Evolutionary conservation across 1,139 yeast species (phyloP).

Genomic region (Sugiyamaella sp.): DNA sequence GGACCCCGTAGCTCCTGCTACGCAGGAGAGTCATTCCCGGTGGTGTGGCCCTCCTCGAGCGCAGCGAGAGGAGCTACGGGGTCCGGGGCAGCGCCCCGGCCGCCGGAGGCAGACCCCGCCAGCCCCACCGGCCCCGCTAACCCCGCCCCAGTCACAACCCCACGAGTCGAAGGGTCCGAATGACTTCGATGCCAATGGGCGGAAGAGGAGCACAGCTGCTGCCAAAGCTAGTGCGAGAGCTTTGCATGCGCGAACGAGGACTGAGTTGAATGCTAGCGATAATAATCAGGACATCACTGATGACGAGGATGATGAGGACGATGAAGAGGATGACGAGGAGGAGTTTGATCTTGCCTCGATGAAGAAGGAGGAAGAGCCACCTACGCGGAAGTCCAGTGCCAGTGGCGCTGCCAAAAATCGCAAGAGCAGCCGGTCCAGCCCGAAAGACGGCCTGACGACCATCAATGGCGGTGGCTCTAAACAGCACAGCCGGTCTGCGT

Average conservation of each 20-base stretch:
- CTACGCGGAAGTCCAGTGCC: slow-evolving; percentile 24
- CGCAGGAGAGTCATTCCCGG: no score
- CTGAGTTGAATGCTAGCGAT: slow-evolving; percentile 9
- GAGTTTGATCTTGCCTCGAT: slow-evolving; percentile 32
- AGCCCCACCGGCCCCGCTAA: slow-evolving; percentile 12
- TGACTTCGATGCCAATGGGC: slow-evolving; percentile 32
- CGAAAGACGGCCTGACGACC: slow-evolving; percentile 9
- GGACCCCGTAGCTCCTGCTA: no score
- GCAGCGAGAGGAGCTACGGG: not conserved
- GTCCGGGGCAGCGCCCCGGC: not conserved
- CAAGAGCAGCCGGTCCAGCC: slow-evolving; percentile 10
- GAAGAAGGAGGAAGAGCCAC: slow-evolving; percentile 33
- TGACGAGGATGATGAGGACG: slow-evolving; percentile 29
- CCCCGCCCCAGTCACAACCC: slow-evolving; percentile 34
- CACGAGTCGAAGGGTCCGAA: slow-evolving; percentile 39
- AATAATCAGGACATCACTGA: slow-evolving; percentile 29
- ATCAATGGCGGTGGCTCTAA: slow-evolving; percentile 11
- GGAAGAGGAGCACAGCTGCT: slow-evolving; percentile 25
- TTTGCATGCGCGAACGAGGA: slow-evolving; percentile 12
- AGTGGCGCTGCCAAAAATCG: slow-evolving; percentile 8
- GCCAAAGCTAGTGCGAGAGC: slow-evolving; percentile 20
- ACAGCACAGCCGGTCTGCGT: slow-evolving; percentile 9
- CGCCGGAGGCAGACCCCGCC: not conserved
- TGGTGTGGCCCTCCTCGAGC: no score
- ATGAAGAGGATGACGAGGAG: slow-evolving; percentile 33